phyloP scores from a whole-genome alignment of 805 yeast genomes.

The Barnettozyma siamensis region DNA sequence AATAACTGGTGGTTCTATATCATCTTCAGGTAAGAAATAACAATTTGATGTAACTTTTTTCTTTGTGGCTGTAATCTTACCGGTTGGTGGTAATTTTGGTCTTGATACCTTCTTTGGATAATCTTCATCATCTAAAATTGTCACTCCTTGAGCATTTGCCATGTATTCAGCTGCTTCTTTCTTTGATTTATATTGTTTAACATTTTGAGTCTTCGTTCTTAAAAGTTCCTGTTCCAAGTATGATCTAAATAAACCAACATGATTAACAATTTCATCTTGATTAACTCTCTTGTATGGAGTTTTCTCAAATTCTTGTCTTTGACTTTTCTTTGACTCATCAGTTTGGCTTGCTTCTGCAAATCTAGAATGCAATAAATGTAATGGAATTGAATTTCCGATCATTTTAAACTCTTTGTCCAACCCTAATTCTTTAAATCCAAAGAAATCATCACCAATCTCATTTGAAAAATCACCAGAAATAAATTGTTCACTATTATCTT shows the following conservation, averaged over 20 bases:
- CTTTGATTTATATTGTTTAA: conserved; percentile 31
- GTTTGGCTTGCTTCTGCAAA: conserved; percentile 53
- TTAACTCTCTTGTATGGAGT: conserved; percentile 47
- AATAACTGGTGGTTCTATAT: not conserved
- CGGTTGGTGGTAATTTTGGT: conserved; percentile 86
- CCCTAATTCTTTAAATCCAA: conserved; percentile 93
- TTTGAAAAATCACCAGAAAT: conserved; percentile 91
- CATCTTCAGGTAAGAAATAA: conserved; percentile 43
- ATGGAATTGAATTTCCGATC: conserved; percentile 78
- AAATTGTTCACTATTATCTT: conserved; percentile 90
- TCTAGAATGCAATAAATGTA: conserved; percentile 78
- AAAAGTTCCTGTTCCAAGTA: conserved; percentile 40
- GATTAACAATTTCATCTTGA: conserved; percentile 44
- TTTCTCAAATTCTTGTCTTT: conserved; percentile 61
- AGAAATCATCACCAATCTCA: conserved; percentile 95
- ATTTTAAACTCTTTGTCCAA: conserved; percentile 87
- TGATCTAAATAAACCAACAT: conserved; percentile 54
- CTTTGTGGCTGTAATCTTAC: conserved; percentile 68
- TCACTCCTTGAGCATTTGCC: conserved; percentile 33
- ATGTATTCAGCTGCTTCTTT: conserved; percentile 27
- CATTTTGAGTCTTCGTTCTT: conserved; percentile 36
- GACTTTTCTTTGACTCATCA: conserved; percentile 39
- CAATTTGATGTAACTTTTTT: conserved; percentile 52
- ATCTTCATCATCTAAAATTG: conserved; percentile 75
- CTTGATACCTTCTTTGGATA: conserved; percentile 69